phyloP scores from a whole-genome alignment of 306 rosid genomes.

The Trifolium dubium region DNA sequence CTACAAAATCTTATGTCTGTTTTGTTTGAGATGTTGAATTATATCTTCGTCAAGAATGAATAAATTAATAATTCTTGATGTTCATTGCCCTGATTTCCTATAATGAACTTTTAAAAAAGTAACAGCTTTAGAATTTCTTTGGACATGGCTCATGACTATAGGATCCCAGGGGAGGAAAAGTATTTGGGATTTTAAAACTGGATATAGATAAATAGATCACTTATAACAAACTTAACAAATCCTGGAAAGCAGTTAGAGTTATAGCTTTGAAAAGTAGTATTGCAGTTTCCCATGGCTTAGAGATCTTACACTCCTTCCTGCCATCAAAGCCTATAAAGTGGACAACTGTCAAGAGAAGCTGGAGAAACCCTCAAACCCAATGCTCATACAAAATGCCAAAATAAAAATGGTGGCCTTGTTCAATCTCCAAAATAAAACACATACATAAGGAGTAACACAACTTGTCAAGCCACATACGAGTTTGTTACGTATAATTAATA shows the following conservation, averaged over 20 bases:
- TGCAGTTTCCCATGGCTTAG: background rate
- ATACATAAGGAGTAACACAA: background rate
- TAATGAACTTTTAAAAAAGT: constrained; percentile 1
- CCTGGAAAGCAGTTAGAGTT: background rate
- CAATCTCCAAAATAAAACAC: background rate
- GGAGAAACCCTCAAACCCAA: background rate
- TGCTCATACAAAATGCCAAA: no score
- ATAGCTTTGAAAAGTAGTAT: background rate
- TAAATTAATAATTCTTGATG: constrained; percentile 3
- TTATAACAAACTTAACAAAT: constrained; percentile 35
- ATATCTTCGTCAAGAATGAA: constrained; percentile 17
- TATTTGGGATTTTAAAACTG: constrained; percentile 1
- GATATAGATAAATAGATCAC: constrained; percentile 7
- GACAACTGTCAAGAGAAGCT: constrained; percentile 20
- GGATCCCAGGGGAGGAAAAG: constrained; percentile 3
- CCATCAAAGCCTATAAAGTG: constrained; percentile 23
- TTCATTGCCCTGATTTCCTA: constrained; percentile 7
- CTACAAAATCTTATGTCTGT: constrained; percentile 19
- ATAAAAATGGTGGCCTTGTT: background rate
- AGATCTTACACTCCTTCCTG: constrained; percentile 24
- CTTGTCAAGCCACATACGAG: background rate
- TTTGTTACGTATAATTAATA: background rate
- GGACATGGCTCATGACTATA: constrained; percentile 18
- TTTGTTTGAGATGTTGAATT: constrained; percentile 31
- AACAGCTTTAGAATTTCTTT: constrained; percentile 10